A percentile compares a stretch with the other conserved stretches of the same genome.
These are phyloP conservation scores for Penicillium sp. DNA, from an alignment of 2,329 filamentous ascomycete genomes.

Conservation along the genomic window DNA sequence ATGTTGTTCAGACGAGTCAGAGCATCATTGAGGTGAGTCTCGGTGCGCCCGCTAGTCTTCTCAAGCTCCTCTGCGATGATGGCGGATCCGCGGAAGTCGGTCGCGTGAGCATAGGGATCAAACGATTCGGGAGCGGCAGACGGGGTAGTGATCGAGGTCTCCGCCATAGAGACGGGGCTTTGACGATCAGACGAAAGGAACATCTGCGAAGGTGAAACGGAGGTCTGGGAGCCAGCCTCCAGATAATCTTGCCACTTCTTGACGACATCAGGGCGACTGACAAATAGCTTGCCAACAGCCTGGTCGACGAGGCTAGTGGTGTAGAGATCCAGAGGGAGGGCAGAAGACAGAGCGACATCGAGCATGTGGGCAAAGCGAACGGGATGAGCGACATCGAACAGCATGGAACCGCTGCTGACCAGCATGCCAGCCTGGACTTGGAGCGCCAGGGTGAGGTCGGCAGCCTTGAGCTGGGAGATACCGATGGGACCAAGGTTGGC, in stretches of 20 bases:
- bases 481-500: constrained; percentile 59
- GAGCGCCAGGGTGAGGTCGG: constrained; percentile 57
- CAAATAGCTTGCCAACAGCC: constrained; percentile 54
- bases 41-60: constrained; percentile 69
- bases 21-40: constrained; percentile 73
- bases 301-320: constrained; percentile 59
- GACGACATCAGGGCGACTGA: constrained; percentile 46
- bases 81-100: constrained; percentile 90
- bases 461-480: constrained; percentile 54
- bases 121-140: constrained; percentile 74
- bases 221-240: constrained; percentile 44
- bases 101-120: constrained; percentile 86
- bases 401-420: constrained; percentile 37
- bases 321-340: constrained; percentile 54
- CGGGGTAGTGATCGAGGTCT: constrained; percentile 53
- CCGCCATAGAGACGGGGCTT: constrained; percentile 39
- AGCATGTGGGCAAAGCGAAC: constrained; percentile 62
- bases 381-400: constrained; percentile 56
- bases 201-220: constrained; percentile 18
- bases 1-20: constrained; percentile 86
- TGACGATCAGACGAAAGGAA: constrained; percentile 39
- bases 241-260: constrained; percentile 59
- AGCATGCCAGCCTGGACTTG: constrained; percentile 57
- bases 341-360: constrained; percentile 54
- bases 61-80: constrained; percentile 88